Base-by-base conservation (phyloP, 2,329 filamentous ascomycete species). In the Fusarium nodosum region DNA sequence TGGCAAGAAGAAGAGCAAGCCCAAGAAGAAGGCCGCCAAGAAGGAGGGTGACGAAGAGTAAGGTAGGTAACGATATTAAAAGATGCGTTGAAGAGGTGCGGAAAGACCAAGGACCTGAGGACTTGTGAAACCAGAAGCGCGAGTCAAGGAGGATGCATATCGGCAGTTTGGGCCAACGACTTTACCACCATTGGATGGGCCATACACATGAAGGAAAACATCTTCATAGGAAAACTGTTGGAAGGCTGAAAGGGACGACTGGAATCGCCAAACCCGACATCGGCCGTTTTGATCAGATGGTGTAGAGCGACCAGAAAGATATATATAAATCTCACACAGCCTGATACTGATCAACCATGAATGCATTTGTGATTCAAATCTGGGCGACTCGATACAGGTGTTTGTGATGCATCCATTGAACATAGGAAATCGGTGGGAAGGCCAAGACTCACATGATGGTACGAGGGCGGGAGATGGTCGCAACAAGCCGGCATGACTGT, bases 1-100 rank as follows among this genome's bases (percentile, higher is more conserved):
- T 80, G 94, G 93, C 79, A 93, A 93, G 86, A 96, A 92, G 86
- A 95, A 94, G 88, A 94, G 92, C 87, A 89, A 91, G 86, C 92
- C 91, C 82, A 91, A 92, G 87, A 91, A 91, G 88, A 88, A 88
- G 82, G 85, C 87, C 77, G 78, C 82, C 72, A 83, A 85, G 79
- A 84, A 83, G 81, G 77, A 80, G 54, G 79, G 76, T 16, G 79
- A 77, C 41, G 77, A 77, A 38, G 76, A 77, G 46, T 77, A 74
- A 58, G 75, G 75, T 44, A 58, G 75, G 75, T 44, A 56, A 42
- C 28, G 41, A 53, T 34, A 61, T 56, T 46, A 58, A 46, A 63
- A 34, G 47, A 72, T 52, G 58, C 38, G 56, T 51, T 59, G 56
- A 60, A 61, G 61, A 69, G 60, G 64, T 57, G 66, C 44, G 46